phyloP scores from a whole-genome alignment of 1,139 yeast genomes.

The Suhomyces taliae region DNA sequence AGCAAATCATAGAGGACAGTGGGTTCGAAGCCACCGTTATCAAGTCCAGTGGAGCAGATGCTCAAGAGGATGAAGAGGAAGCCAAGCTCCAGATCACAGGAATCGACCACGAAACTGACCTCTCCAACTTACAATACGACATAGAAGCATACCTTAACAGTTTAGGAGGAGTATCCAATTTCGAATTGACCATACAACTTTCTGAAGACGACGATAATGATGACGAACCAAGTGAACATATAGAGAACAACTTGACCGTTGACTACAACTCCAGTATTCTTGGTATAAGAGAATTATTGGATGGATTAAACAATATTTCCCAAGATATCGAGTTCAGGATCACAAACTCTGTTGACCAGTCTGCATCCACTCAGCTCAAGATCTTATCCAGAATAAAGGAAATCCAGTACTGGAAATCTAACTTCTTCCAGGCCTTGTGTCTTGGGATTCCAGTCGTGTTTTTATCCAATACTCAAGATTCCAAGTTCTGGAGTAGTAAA shows the following conservation, averaged over 20 bases:
- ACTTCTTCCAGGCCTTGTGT: constrained; percentile 49
- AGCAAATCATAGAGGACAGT: constrained; percentile 34
- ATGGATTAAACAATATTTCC: constrained; percentile 31
- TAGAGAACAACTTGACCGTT: constrained; percentile 37
- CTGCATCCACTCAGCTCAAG: constrained; percentile 62
- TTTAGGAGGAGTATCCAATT: constrained; percentile 29
- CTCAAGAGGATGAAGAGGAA: constrained; percentile 26
- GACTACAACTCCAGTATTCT: constrained; percentile 42
- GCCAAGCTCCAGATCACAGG: constrained; percentile 37
- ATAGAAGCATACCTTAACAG: constrained; percentile 40
- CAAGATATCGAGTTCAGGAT: constrained; percentile 38
- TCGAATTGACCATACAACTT: constrained; percentile 19
- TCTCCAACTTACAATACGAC: constrained; percentile 35
- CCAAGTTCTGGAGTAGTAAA: constrained; percentile 29
- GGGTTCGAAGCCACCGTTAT: constrained; percentile 37
- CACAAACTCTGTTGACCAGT: constrained; percentile 43
- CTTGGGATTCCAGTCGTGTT: constrained; percentile 67
- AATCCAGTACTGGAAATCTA: constrained; percentile 64
- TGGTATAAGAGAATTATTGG: constrained; percentile 61
- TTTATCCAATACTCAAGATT: constrained; percentile 48
- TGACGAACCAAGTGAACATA: constrained; percentile 10
- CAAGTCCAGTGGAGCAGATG: constrained; percentile 17
- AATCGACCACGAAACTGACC: constrained; percentile 26
- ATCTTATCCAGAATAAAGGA: constrained; percentile 70
- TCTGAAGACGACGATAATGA: constrained; percentile 7